Evolutionary conservation across 2,329 filamentous ascomycete species (phyloP), one percentile per base, ranked within the genome.

Genomic region (Leptographium flavum): DNA sequence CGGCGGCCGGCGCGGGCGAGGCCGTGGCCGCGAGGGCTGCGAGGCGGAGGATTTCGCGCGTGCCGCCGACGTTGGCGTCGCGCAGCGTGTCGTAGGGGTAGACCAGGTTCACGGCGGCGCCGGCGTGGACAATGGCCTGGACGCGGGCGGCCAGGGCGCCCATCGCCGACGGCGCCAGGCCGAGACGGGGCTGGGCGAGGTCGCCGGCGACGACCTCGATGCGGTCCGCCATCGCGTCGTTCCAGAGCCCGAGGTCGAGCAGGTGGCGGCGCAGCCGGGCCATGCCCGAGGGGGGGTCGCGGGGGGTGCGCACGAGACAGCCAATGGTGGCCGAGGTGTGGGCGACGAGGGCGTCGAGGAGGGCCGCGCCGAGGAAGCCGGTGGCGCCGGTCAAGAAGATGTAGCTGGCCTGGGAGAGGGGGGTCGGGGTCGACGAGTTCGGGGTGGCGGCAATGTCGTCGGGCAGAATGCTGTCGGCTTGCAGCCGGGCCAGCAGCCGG

Each of bases 71-170:
- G 53, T 90, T 90, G 47, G 83, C 75, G 42, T 72, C 75, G 44
- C 83, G 73, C 52, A 90, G 66, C 0, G 83, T 81, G 36, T 83
- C 84, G 52, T 88, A 88, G 0, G 84, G 83, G 52, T 90, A 88
- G 0, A 90, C 82, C 41, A 90, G 66, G 57, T 87, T 87, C 55
- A 90, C 84, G 1, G 79, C 83, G 5, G 84, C 84, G 23, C 78
- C 84, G 31, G 83, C 80, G 57, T 90, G 84, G 2, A 88, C 69
- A 46, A 90, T 81, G 31, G 87, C 83, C 49, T 88, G 70, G 1
- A 85, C 69, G 7, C 77, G 73, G 11, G 66, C 60, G 1, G 78
- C 79, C 8, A 88, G 67, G 25, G 78, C 69, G 22, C 79, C 70
- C 53, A 86, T 88, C 0, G 65, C 68, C 13, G 81, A 74, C 0